These are phyloP conservation scores for Lasiosphaeris hirsuta DNA, from an alignment of 495 filamentous ascomycete genomes.

Conservation along the genomic window DNA sequence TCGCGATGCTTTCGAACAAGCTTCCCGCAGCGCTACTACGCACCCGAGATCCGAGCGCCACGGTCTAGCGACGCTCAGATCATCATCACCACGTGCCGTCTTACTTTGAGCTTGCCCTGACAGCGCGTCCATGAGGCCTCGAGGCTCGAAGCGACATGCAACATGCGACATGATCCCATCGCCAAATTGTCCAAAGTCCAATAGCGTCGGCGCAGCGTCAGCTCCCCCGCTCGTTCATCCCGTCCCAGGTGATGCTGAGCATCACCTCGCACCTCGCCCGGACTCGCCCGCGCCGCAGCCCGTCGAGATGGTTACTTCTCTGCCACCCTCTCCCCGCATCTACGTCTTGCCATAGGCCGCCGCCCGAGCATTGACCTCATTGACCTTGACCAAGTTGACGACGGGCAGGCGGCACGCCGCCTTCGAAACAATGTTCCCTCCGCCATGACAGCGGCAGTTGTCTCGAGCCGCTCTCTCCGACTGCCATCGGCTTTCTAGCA, in stretches of 20 bases:
- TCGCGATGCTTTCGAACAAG: neutral
- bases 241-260: neutral
- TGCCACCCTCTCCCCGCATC: neutral
- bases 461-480: neutral
- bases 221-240: neutral
- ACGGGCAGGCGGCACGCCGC: neutral
- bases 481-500: neutral
- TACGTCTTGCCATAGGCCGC: neutral
- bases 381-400: neutral
- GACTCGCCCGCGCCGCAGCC: neutral
- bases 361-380: constrained; percentile 6
- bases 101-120: constrained; percentile 2
- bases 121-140: neutral
- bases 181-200: no score
- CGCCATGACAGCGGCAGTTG: constrained; percentile 7
- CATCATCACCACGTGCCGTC: neutral
- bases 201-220: neutral
- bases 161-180: no score
- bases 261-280: neutral
- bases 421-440: constrained; percentile 1
- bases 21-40: neutral
- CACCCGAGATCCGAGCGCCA: constrained; percentile 11
- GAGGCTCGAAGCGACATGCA: neutral
- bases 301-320: constrained; percentile 2
- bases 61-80: neutral